These are phyloP conservation scores for Radiomyces spectabilis DNA, from an alignment of 192 early-diverging fungal species.

Conservation along the genomic window DNA sequence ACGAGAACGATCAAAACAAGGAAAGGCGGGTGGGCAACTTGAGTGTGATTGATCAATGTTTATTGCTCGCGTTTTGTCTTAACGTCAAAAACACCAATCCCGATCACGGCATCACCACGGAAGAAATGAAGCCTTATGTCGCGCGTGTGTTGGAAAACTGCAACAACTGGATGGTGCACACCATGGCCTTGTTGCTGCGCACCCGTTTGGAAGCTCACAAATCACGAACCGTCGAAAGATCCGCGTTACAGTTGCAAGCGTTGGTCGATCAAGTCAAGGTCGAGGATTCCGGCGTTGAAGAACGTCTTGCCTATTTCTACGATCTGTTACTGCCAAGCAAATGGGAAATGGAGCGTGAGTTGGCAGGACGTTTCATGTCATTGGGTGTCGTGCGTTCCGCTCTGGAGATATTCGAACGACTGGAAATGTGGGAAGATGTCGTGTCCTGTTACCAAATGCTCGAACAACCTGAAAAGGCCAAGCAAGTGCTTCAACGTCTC, in stretches of 20 bases:
- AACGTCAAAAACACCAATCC: slow-evolving; percentile 97
- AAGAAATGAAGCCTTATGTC: slow-evolving; percentile 96
- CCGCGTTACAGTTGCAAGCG: slow-evolving; percentile 87
- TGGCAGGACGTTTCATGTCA: slow-evolving; percentile 75
- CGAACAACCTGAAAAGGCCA: slow-evolving; percentile 82
- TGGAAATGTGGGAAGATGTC: slow-evolving; percentile 96
- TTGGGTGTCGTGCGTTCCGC: slow-evolving; percentile 88
- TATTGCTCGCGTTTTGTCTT: slow-evolving; percentile 82
- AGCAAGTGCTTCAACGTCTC: slow-evolving; percentile 63
- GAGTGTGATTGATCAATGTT: slow-evolving; percentile 75
- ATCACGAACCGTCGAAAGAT: slow-evolving; percentile 84
- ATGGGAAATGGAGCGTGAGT: slow-evolving; percentile 94
- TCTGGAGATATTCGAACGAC: slow-evolving; percentile 87
- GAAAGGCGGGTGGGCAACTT: slow-evolving; percentile 59
- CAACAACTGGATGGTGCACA: slow-evolving; percentile 98
- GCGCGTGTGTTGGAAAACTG: slow-evolving; percentile 83
- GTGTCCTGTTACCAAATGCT: slow-evolving; percentile 83
- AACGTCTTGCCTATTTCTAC: slow-evolving; percentile 78
- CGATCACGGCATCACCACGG: slow-evolving; percentile 83
- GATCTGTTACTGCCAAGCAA: slow-evolving; percentile 78
- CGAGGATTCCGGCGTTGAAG: slow-evolving; percentile 59
- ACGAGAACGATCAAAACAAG: slow-evolving; percentile 35
- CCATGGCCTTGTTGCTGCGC: slow-evolving; percentile 87
- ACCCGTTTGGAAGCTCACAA: slow-evolving; percentile 84
- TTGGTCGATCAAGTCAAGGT: slow-evolving; percentile 89